Percentiles rank a stretch among this genome's conserved stretches.
Evolutionary conservation across 169 alveolate species (phyloP).

Genomic region (Fabrea salina): DNA sequence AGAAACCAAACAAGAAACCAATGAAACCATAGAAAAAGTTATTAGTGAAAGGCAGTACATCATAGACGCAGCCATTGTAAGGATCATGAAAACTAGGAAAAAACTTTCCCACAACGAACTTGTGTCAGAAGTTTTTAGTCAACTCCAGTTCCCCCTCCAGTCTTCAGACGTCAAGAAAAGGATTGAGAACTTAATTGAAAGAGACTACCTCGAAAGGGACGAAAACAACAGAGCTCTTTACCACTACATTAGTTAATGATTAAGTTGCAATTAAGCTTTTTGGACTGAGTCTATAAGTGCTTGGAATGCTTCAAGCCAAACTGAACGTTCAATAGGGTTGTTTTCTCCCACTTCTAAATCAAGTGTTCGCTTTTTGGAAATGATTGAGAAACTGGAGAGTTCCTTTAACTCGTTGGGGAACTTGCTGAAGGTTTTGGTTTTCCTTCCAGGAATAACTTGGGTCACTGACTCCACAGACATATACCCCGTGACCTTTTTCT

Average conservation of each 20-base stretch:
- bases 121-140: conserved; percentile 42
- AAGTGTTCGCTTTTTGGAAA: conserved; percentile 5
- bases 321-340: neutral
- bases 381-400: neutral
- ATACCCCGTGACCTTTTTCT: neutral
- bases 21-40: conserved; percentile 62
- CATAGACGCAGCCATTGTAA: conserved; percentile 79
- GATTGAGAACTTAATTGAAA: conserved; percentile 80
- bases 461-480: neutral
- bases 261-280: too few species aligned
- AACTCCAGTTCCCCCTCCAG: conserved; percentile 53
- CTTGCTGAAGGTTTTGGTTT: neutral
- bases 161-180: conserved; percentile 76
- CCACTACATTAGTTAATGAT: conserved; percentile 46
- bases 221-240: conserved; percentile 55
- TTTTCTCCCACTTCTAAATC: conserved; percentile 17
- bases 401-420: neutral
- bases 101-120: conserved; percentile 48
- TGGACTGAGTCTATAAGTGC: neutral
- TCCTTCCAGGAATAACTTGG: neutral
- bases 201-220: conserved; percentile 85
- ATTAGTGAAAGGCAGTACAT: conserved; percentile 61
- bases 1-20: conserved; percentile 56
- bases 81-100: conserved; percentile 67
- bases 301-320: conserved; percentile 20